Conservation (phyloP, 2,329 filamentous ascomycete species). For the Scedosporium minutisporum region DNA sequence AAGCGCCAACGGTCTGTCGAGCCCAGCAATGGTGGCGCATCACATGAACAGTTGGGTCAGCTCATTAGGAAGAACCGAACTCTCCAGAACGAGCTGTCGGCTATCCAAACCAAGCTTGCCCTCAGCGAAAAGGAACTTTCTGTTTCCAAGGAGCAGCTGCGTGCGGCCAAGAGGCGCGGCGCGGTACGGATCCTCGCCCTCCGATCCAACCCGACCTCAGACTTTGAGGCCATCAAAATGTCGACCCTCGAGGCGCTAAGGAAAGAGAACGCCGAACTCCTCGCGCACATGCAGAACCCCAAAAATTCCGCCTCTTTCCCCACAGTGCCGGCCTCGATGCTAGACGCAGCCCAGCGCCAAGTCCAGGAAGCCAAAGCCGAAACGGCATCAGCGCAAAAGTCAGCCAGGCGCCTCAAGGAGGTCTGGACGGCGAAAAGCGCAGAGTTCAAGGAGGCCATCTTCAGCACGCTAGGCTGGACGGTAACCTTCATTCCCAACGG, state of each 20-base stretch:
- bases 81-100: constrained; percentile 66
- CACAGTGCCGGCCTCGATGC: constrained; percentile 65
- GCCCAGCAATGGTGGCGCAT: constrained; percentile 42
- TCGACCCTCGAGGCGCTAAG: constrained; percentile 68
- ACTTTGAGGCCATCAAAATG: constrained; percentile 75
- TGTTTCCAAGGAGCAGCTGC: constrained; percentile 64
- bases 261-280: constrained; percentile 74
- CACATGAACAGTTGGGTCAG: constrained; percentile 67
- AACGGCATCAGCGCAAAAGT: constrained; percentile 68
- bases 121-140: constrained; percentile 68
- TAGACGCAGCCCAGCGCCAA: constrained; percentile 67
- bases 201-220: constrained; percentile 83
- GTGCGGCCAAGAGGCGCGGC: constrained; percentile 52
- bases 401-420: constrained; percentile 75
- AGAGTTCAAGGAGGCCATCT: constrained; percentile 93
- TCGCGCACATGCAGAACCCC: constrained; percentile 55
- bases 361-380: constrained; percentile 62
- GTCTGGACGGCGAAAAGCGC: constrained; percentile 86
- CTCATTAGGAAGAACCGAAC: constrained; percentile 80
- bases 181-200: constrained; percentile 78
- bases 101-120: constrained; percentile 58
- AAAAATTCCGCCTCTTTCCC: constrained; percentile 35
- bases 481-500: constrained; percentile 96
- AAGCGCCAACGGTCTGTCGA: constrained; percentile 59
- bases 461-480: constrained; percentile 85